phyloP scores from a whole-genome alignment of 257 asterid genomes.

The Solanum tarapatanum region DNA sequence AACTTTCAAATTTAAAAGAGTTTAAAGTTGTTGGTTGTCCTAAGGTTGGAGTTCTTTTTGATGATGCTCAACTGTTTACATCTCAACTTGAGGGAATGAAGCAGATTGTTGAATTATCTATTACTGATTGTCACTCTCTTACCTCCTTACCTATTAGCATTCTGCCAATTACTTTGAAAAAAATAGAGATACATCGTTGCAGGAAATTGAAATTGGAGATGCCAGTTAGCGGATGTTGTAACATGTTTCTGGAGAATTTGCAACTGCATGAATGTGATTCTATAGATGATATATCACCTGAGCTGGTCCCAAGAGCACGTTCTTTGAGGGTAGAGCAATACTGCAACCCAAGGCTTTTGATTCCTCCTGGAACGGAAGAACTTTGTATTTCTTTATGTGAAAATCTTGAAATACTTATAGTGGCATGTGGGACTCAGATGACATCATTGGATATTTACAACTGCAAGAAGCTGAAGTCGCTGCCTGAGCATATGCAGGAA shows the following conservation, averaged over 20 bases:
- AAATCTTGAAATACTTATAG: not conserved
- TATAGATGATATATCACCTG: not conserved
- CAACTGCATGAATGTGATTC: accelerated
- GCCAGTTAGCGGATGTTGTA: not conserved
- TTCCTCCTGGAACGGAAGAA: not conserved
- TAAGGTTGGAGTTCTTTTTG: not conserved
- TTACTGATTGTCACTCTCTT: not conserved
- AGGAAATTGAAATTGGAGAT: not conserved
- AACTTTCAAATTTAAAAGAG: not conserved
- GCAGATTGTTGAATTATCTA: not conserved
- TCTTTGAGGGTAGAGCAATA: accelerated
- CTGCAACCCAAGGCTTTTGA: not conserved
- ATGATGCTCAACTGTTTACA: not conserved
- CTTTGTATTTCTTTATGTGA: not conserved
- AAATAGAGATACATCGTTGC: accelerated
- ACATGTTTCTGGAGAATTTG: not conserved
- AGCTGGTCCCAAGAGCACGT: not conserved
- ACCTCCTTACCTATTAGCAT: not conserved
- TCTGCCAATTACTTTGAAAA: not conserved
- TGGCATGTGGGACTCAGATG: not conserved
- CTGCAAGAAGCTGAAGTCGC: not conserved
- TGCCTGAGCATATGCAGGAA: not conserved
- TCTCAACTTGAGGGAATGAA: not conserved
- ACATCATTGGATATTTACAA: not conserved
- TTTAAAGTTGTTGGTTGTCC: not conserved